phyloP scores from a whole-genome alignment of 345 rosid species.

The Camelina hispida region DNA sequence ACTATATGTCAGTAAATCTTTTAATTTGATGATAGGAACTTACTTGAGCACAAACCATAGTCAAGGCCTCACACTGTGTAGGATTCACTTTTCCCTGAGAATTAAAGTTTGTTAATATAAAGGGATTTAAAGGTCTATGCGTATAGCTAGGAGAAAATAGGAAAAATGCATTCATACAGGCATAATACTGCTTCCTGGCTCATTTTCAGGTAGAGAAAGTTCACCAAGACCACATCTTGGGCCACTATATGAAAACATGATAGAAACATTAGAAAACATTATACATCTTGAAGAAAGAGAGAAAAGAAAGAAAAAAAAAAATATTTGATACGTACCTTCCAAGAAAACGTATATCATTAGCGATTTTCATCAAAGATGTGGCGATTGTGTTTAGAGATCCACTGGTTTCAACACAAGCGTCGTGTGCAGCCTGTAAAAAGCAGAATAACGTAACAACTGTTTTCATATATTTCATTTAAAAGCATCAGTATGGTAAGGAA shows the following conservation, averaged over 20 bases:
- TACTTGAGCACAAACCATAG: slow-evolving; percentile 99
- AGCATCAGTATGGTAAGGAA: background rate
- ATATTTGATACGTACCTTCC: slow-evolving; percentile 62
- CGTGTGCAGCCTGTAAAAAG: slow-evolving; percentile 85
- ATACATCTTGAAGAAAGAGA: slow-evolving; percentile 2
- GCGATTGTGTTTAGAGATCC: slow-evolving; percentile 86
- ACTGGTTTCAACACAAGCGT: slow-evolving; percentile 92
- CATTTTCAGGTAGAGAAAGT: slow-evolving; percentile 96
- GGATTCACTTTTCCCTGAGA: slow-evolving; percentile 91
- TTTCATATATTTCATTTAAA: background rate
- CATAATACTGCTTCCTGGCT: slow-evolving; percentile 99
- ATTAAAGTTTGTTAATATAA: too few species aligned
- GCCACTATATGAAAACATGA: slow-evolving; percentile 62
- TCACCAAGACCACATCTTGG: slow-evolving; percentile 98
- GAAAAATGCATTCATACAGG: slow-evolving; percentile 58
- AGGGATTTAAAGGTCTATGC: too few species aligned
- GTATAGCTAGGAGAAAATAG: background rate
- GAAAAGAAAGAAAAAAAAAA: background rate
- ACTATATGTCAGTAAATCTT: slow-evolving; percentile 13
- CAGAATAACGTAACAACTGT: slow-evolving; percentile 21
- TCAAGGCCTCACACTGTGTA: slow-evolving; percentile 94
- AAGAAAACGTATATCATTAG: slow-evolving; percentile 83
- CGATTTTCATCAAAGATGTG: slow-evolving; percentile 86
- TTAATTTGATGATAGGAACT: slow-evolving; percentile 14
- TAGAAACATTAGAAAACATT: slow-evolving; percentile 13